A percentile compares a stretch with the other conserved stretches of the same genome.
phyloP scores from a whole-genome alignment of 139 green algal genomes.

The Tetratostichococcus sp. region DNA sequence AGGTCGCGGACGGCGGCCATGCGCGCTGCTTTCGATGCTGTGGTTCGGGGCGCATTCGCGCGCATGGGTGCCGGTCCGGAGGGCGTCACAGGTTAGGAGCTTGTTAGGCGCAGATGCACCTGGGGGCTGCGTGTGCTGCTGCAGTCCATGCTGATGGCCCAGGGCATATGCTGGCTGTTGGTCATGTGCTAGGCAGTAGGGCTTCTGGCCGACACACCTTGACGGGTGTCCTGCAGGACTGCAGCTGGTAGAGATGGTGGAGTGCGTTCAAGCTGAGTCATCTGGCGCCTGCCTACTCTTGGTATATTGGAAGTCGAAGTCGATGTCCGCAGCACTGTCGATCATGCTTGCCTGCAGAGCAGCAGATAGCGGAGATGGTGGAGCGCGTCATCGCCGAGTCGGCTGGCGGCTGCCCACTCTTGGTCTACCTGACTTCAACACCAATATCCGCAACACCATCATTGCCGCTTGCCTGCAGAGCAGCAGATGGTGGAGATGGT shows the following conservation, averaged over 20 bases:
- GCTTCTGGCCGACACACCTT: too few relatives aligned
- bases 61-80: neutral
- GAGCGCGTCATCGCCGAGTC: slow-evolving; percentile 39
- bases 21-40: neutral
- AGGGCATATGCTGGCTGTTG: neutral
- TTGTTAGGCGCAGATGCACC: too few relatives aligned
- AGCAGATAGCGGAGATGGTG: slow-evolving; percentile 30
- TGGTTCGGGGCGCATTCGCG: neutral
- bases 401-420: too few relatives aligned
- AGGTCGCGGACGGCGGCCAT: neutral
- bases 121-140: too few relatives aligned
- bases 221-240: slow-evolving; percentile 22
- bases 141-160: too few relatives aligned
- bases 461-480: too few relatives aligned
- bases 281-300: too few relatives aligned
- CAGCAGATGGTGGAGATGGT: slow-evolving; percentile 31
- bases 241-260: slow-evolving; percentile 32
- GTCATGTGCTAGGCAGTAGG: neutral
- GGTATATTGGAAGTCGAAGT: too few relatives aligned
- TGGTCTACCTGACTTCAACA: too few relatives aligned
- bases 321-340: too few relatives aligned
- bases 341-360: slow-evolving; percentile 35
- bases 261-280: slow-evolving; percentile 38
- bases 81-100: neutral
- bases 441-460: too few relatives aligned